Evolutionary conservation across 495 filamentous ascomycete genomes (phyloP), one percentile per base, ranked within the genome.

Genomic region (Evernia prunastri): DNA sequence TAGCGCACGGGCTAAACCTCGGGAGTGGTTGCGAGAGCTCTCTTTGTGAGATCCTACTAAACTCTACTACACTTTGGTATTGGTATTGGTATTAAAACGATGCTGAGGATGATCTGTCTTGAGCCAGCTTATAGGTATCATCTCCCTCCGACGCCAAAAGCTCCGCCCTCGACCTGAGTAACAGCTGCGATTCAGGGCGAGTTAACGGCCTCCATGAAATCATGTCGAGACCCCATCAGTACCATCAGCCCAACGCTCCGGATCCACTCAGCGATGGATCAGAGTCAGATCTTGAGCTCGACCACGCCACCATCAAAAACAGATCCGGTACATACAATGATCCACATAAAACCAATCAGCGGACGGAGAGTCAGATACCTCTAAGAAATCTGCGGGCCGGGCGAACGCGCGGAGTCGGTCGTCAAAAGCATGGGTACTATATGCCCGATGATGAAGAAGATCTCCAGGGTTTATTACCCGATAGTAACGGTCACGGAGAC

Each of bases 381-480:
- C 71, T 92, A 63, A 82, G 87, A 40, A 89, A 84, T 69, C 75
- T 92, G 70, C 86, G 88, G 62, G 84, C 86, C 71, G 84, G 87
- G 66, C 73, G 82, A 72, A 73, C 86, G 78, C 80, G 83, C 80
- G 77, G 84, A 80, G 69, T 79, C 79, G 78, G 85, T 86, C 67
- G 74, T 74, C 69, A 73, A 82, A 78, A 67, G 79, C 49, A 80
- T 76, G 61, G 57, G 35, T 66, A 69, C 15, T 68, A 68, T 29
- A 39, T 10, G 31, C 37, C 23, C 59, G 77, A 77, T 25, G 73
- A 72, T n/a, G 80, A 79, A 39, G 81, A 87, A 36, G 86, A 88
- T 64, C 74, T 80, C 58, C 73, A 80, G 49, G 81, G 75, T 29
- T 69, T 90, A 39, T 72, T 88, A 56, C 80, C 83, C 36, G 80